Base-by-base conservation (phyloP, 495 filamentous ascomycete species). In the Lophium mytilinum region DNA sequence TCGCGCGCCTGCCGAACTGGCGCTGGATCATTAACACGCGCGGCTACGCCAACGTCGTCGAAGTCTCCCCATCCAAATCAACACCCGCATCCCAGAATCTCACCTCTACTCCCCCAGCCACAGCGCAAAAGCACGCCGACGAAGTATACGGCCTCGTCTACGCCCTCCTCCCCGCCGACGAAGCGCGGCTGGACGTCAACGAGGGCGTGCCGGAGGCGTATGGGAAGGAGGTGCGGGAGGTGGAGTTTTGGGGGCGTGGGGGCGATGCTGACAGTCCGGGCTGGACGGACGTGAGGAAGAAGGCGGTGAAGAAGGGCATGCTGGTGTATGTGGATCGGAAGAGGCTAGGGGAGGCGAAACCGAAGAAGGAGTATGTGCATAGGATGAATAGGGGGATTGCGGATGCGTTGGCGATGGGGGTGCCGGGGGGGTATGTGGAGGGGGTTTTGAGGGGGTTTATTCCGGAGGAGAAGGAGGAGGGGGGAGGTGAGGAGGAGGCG, bases 31-130 rank as follows among this genome's bases (percentile, higher is more conserved):
- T 88, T 71, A 84, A 83, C 57, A 64, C 74, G 39, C 65, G 79
- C 7, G 86, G 86, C 5, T 89, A 87, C 64, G 87, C 87, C 8
- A 89, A 89, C 50, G 76, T 89, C 10, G 68, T 87, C 9, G 71
- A 66, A 49, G 53, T 1, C 45, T 55, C 17, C 12, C 10, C 18
- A 37, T 42, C 1, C 6, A 51, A 7, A 18, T 7, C 15, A 1
- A 24, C 33, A 0, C 2, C 24, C 33, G 37, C 14, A 2, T n/a
- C 40, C 40, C 4, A 1, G 4, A 42, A 4, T 8, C 14, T 4
- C 40, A 42, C 40, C 40, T 15, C 10, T 50, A 9, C 52, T 8
- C 4, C 12, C 15, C 1, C 18, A 6, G 42, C 47, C n/a, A 21
- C 34, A n/a, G 30, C 21, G 10, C 10, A 48, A 33, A 51, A 36